Evolutionary conservation across 169 alveolate genomes (phyloP).

Genomic region (Plasmodium vinckei): DNA sequence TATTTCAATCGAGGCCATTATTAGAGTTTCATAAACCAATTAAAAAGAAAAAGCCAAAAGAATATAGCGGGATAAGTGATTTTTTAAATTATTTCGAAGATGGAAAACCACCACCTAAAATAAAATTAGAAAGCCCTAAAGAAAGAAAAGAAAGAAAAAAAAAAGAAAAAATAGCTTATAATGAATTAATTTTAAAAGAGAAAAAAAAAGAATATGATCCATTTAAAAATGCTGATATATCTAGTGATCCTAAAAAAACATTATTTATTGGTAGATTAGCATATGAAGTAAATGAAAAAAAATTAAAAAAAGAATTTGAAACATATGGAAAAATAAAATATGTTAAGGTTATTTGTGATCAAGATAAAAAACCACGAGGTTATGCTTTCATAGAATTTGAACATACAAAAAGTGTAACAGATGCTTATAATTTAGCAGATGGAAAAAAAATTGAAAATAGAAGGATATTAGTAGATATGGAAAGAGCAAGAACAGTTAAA

Average conservation of each 20-base stretch:
- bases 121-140: conserved; percentile 81
- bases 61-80: conserved; percentile 78
- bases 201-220: conserved; percentile 81
- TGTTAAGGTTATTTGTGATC: conserved; percentile 89
- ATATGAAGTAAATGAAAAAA: conserved; percentile 94
- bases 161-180: conserved; percentile 73
- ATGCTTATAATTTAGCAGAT: conserved; percentile 94
- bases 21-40: conserved; percentile 78
- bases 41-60: conserved; percentile 70
- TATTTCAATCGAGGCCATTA: conserved; percentile 88
- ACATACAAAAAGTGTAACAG: conserved; percentile 89
- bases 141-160: conserved; percentile 81
- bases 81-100: conserved; percentile 79
- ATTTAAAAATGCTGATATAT: conserved; percentile 77
- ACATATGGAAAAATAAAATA: conserved; percentile 93
- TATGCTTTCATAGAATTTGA: conserved; percentile 97
- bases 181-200: conserved; percentile 69
- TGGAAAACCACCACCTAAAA: conserved; percentile 78
- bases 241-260: conserved; percentile 95
- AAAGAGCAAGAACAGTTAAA: conserved; percentile 94
- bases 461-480: conserved; percentile 95
- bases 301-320: conserved; percentile 93
- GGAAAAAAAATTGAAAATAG: conserved; percentile 95
- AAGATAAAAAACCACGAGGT: conserved; percentile 94
- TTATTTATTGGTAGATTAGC: conserved; percentile 94